phyloP scores from a whole-genome alignment of 75 land plant genomes.

The Gnetum montanum region DNA sequence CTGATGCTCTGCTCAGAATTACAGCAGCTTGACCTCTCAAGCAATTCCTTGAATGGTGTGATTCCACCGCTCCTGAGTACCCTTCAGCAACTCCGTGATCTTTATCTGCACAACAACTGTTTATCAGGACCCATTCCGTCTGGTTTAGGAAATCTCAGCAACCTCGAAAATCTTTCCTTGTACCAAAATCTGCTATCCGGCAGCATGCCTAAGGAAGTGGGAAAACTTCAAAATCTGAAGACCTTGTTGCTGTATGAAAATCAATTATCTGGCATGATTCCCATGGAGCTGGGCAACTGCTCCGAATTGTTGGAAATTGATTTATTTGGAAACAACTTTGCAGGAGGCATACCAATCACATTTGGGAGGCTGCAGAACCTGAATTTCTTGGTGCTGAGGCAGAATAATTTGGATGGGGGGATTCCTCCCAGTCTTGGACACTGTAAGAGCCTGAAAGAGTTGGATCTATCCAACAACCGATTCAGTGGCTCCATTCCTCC shows the following conservation, averaged over 20 bases:
- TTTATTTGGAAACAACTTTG: conserved; percentile 50
- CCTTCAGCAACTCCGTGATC: conserved; percentile 30
- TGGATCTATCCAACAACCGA: conserved; percentile 63
- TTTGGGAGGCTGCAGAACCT: conserved; percentile 46
- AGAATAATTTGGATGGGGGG: conserved; percentile 39
- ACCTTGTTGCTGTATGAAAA: conserved; percentile 52
- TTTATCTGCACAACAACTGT: conserved; percentile 60
- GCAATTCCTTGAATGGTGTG: conserved; percentile 43
- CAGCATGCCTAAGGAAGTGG: conserved; percentile 43
- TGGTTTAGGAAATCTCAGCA: conserved; percentile 33
- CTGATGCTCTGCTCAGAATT: conserved; percentile 30
- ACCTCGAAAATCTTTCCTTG: conserved; percentile 40
- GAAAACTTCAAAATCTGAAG: conserved; percentile 33
- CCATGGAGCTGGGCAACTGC: conserved; percentile 49
- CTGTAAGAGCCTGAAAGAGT: conserved; percentile 35
- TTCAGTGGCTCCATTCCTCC: conserved; percentile 60
- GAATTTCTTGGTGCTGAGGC: conserved; percentile 45
- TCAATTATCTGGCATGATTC: conserved; percentile 57
- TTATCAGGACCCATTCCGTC: conserved; percentile 52
- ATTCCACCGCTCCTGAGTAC: conserved; percentile 46
- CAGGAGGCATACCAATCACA: conserved; percentile 45
- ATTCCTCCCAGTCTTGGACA: conserved; percentile 45
- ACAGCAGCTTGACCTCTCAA: conserved; percentile 53
- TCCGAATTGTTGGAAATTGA: conserved; percentile 47
- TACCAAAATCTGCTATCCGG: conserved; percentile 53